Evolutionary conservation across 176 grass and related monocot genomes (phyloP), one percentile per base, ranked within the genome.

Genomic region (Chloris gayana): DNA sequence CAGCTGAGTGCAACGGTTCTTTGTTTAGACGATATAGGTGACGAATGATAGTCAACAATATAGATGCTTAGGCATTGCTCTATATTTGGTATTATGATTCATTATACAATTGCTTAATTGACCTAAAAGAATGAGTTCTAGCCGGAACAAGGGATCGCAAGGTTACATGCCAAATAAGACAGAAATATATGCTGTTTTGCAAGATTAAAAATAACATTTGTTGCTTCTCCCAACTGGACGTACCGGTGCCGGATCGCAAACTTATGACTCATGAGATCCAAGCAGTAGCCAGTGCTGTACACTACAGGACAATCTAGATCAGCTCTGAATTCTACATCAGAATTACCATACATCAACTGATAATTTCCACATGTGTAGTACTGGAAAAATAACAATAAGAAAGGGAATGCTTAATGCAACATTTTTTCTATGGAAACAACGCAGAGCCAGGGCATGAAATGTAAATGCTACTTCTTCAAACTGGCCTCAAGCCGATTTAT

Each of bases 401-500:
- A 33, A 15, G 6, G 3, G 32, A 22, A 12, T 30, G 62, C 15
- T 24, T 41, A 26, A 12, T 60, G 69, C 47, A 21, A 32, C 75
- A 65, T 54, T 73, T 77, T n/a, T n/a, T n/a, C n/a, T 57, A 75
- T 66, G 21, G 46, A 73, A 72, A 38, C 17, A 31, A 80, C 49
- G 49, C 21, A 59, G 6, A 72, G 54, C 41, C 37, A 73, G 65
- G 2, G 6, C 71, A 67, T 80, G 29, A 10, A 32, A 34, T 4
- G 18, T 66, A 71, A 39, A 7, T 62, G 27, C 87, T 90, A 90
- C 83, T 97, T 97, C 74, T 84, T 76, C 86, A 99, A 80, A 38
- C 88, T 91, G 60, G 85, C 76, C 85, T 86, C 96, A 38, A 99
- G 92, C 72, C 82, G 84, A 63, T 99, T 92, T 44, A 99, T 93